Evolutionary conservation across 768 basidiomycete genomes (phyloP), one percentile per base, ranked within the genome.

Genomic region (Russula virescens): DNA sequence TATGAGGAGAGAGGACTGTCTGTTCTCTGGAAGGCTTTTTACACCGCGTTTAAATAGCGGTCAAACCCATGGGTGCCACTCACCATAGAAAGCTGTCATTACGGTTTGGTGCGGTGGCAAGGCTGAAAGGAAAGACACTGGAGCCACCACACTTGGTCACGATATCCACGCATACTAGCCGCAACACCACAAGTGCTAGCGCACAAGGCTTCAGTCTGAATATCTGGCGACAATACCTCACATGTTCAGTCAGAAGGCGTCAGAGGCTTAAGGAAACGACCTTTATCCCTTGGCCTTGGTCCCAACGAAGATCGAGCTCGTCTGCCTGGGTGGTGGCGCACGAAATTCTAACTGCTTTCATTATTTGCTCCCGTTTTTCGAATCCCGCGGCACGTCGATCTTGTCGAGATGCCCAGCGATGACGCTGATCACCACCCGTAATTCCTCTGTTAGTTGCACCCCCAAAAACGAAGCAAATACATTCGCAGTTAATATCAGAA

Each of bases 331-430:
- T 46, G 54, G 60, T 56, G 55, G 62, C 46, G 50, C 19, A 45
- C 45, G 40, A 53, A 16, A 23, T 40, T 40, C n/a, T 34, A 54
- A 46, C 25, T 19, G 31, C 31, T 31, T 26, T 49, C 23, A 19
- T 14, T 52, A 48, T 63, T 63, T 63, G 46, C 62, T 42, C 28
- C 57, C 62, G 38, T 38, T 38, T 34, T 59, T 63, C 43, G 62
- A 49, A 49, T 47, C 46, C 57, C 57, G 62, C 58, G 62, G 46
- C 52, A 42, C 40, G 46, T 53, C 38, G 46, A 55, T 54, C 62
- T 34, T 26, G 26, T 16, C 21, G 31, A 31, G 31, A 31, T 45
- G 48, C 38, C 13, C 1, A 31, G 13, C 42, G 38, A 38, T 7
- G 38, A 38, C 13, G 38, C 38, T 2, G 13, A 31, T 31, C 31